A percentile compares a stretch with the other conserved stretches of the same genome.
phyloP scores from a whole-genome alignment of 768 basidiomycete species.

The Amanita fuliginea region DNA sequence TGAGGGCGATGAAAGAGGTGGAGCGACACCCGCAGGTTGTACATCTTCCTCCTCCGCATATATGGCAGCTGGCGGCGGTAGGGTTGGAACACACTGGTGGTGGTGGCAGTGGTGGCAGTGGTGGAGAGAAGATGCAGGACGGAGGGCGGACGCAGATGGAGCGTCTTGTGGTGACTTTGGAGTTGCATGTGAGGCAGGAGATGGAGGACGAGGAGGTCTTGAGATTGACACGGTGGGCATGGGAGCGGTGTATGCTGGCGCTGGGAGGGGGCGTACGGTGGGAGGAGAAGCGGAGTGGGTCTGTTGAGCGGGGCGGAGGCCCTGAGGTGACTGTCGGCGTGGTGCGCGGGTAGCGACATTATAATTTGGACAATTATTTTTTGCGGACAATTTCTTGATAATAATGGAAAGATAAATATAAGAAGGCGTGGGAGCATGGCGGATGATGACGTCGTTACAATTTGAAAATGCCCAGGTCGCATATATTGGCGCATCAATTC shows the following conservation, averaged over 20 bases:
- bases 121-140: background rate
- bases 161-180: conserved; percentile 61
- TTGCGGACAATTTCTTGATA: background rate
- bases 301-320: conserved; percentile 20
- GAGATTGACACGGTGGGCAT: conserved; percentile 64
- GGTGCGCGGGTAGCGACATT: conserved; percentile 35
- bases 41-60: conserved; percentile 75
- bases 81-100: conserved; percentile 4
- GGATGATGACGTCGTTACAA: too few species aligned
- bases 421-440: too few species aligned
- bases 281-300: too few species aligned
- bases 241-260: conserved; percentile 51
- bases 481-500: background rate
- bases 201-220: conserved; percentile 64
- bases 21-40: conserved; percentile 78
- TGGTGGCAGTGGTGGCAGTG: background rate
- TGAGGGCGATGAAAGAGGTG: conserved; percentile 75
- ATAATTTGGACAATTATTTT: too few species aligned
- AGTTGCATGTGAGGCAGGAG: conserved; percentile 61
- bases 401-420: too few species aligned
- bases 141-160: conserved; percentile 12
- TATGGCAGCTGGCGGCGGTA: conserved; percentile 72
- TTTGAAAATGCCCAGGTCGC: too few species aligned
- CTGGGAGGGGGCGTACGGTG: conserved; percentile 24
- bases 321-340: conserved; percentile 68